These are phyloP conservation scores for Suillus luteus DNA, from an alignment of 768 basidiomycete species.

Conservation along the genomic window DNA sequence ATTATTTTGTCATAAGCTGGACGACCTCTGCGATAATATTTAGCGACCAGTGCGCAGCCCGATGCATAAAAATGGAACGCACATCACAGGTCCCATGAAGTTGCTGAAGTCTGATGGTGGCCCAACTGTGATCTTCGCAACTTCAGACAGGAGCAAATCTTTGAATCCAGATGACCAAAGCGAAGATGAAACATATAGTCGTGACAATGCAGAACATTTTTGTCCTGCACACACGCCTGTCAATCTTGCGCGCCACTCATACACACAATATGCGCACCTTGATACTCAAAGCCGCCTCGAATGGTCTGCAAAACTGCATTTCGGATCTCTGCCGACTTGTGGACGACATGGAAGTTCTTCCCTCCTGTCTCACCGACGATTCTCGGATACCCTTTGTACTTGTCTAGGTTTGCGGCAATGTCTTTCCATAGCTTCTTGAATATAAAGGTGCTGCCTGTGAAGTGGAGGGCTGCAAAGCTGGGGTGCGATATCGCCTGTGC, in stretches of 20 bases:
- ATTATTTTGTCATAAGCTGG: constrained; percentile 89
- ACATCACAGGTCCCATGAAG: constrained; percentile 99
- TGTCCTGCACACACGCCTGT: constrained; percentile 55
- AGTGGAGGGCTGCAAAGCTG: constrained; percentile 87
- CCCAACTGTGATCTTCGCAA: constrained; percentile 86
- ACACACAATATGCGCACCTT: constrained; percentile 51
- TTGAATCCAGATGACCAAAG: constrained; percentile 89
- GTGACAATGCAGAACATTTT: constrained; percentile 94
- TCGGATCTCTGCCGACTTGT: constrained; percentile 80
- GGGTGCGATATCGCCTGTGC: constrained; percentile 78
- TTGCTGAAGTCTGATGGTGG: constrained; percentile 70
- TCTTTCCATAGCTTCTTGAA: constrained; percentile 98
- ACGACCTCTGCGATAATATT: constrained; percentile 54
- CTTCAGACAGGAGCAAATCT: constrained; percentile 70
- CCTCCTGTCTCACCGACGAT: constrained; percentile 98
- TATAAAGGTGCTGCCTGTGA: constrained; percentile 93
- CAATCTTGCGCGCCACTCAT: background rate
- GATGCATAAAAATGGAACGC: constrained; percentile 21
- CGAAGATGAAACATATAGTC: constrained; percentile 86
- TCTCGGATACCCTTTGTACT: constrained; percentile 86
- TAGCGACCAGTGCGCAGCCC: background rate
- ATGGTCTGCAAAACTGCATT: constrained; percentile 91
- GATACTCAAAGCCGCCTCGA: constrained; percentile 93
- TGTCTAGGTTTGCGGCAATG: constrained; percentile 85
- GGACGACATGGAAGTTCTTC: constrained; percentile 97